A percentile compares a stretch with the other conserved stretches of the same genome.
Conservation (phyloP, 768 basidiomycete genomes). For the Xerocomus brunneocitrinus region DNA sequence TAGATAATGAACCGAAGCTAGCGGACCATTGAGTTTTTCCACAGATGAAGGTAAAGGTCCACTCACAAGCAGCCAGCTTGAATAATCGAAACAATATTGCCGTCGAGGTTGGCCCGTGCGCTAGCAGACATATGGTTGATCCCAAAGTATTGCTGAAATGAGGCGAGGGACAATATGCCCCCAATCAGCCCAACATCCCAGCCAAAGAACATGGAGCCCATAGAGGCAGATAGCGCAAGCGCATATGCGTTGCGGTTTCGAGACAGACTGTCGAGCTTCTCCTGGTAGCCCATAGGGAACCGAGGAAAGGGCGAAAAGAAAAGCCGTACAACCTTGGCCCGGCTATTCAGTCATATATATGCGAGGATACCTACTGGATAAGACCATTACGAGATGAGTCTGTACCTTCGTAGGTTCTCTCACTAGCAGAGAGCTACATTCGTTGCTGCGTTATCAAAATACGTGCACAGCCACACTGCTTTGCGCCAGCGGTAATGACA, state of each 20-base stretch:
- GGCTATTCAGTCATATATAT: not conserved
- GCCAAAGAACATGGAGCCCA: constrained; percentile 48
- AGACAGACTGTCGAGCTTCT: constrained; percentile 20
- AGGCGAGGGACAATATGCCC: constrained; percentile 41
- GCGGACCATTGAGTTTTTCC: not conserved
- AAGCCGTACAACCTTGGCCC: not conserved
- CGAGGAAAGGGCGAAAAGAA: not conserved
- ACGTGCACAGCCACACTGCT: too few species aligned
- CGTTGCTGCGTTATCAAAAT: too few species aligned
- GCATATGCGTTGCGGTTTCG: constrained; percentile 43
- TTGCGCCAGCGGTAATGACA: too few species aligned
- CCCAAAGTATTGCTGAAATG: constrained; percentile 48
- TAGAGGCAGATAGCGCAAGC: constrained; percentile 40
- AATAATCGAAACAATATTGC: constrained; percentile 49
- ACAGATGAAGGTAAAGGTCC: not conserved
- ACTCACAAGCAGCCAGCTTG: constrained; percentile 48
- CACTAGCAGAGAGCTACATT: too few species aligned
- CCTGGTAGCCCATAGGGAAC: constrained; percentile 24
- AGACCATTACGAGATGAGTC: too few species aligned
- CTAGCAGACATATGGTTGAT: constrained; percentile 34
- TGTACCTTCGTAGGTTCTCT: too few species aligned
- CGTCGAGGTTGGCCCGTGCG: constrained; percentile 40
- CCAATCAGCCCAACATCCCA: constrained; percentile 51
- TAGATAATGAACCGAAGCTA: constrained; percentile 42
- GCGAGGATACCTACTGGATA: not conserved